A percentile compares a stretch with the other conserved stretches of the same genome.
phyloP scores from a whole-genome alignment of 106 monocot species.

The Xerophyta viscosa region DNA sequence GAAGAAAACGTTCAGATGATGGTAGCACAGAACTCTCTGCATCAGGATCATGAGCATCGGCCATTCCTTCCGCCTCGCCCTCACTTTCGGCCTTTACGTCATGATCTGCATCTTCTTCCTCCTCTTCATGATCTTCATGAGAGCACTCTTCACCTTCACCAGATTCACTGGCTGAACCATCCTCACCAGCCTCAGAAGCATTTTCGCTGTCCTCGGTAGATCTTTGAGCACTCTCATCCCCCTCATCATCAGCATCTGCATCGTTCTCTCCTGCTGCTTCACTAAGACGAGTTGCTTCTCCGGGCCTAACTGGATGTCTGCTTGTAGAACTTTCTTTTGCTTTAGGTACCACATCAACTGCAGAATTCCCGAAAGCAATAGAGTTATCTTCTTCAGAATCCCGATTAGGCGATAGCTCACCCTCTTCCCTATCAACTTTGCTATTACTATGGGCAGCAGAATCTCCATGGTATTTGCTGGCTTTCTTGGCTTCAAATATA shows the following conservation, averaged over 20 bases:
- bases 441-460: constrained; percentile 17
- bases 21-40: constrained; percentile 51
- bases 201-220: constrained; percentile 90
- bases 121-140: constrained; percentile 72
- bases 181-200: constrained; percentile 85
- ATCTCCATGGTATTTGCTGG: constrained; percentile 21
- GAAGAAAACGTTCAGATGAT: constrained; percentile 51
- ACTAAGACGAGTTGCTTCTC: constrained; percentile 18
- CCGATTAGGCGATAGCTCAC: constrained; percentile 88
- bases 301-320: constrained; percentile 25
- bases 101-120: constrained; percentile 65
- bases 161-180: constrained; percentile 85
- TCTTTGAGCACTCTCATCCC: constrained; percentile 80
- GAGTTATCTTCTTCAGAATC: constrained; percentile 97
- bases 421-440: constrained; percentile 91
- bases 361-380: constrained; percentile 43
- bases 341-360: constrained; percentile 23
- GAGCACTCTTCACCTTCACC: constrained; percentile 82
- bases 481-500: constrained; percentile 26
- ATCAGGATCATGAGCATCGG: constrained; percentile 59
- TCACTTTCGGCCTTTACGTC: constrained; percentile 85
- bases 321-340: constrained; percentile 31
- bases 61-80: constrained; percentile 79
- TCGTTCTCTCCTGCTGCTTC: constrained; percentile 67
- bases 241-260: constrained; percentile 88